Evolutionary conservation across 495 filamentous ascomycete genomes (phyloP).

Genomic region (Neurospora intermedia): DNA sequence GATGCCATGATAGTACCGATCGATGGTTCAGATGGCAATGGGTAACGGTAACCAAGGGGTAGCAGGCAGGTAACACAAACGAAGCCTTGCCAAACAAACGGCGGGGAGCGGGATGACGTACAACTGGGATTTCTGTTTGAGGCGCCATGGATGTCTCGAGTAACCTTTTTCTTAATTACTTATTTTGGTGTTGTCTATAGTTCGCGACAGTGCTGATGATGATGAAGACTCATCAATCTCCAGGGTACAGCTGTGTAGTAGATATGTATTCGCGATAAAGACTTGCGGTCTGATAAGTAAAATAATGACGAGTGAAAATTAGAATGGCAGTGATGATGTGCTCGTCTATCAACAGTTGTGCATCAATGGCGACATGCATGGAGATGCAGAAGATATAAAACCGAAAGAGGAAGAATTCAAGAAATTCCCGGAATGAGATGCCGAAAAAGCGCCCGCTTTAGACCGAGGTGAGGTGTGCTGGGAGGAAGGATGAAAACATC

Average conservation of each 20-base stretch:
- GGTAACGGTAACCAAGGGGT: neutral
- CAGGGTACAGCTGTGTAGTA: too few species aligned
- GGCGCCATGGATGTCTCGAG: conserved; percentile 25
- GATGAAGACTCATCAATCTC: too few species aligned
- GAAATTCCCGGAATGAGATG: neutral
- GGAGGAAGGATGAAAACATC: neutral
- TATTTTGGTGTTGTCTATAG: neutral
- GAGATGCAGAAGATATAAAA: neutral
- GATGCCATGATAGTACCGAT: too few species aligned
- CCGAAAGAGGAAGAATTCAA: too few species aligned
- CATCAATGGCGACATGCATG: neutral
- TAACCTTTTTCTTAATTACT: neutral
- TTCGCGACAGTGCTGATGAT: neutral
- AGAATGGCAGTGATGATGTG: neutral
- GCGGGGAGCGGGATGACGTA: conserved; percentile 5
- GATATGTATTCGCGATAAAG: neutral
- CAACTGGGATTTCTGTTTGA: conserved; percentile 32
- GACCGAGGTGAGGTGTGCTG: neutral
- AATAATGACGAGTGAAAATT: neutral
- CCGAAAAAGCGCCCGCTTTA: neutral
- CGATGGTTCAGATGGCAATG: neutral
- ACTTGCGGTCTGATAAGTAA: neutral
- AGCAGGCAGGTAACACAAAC: conserved; percentile 2
- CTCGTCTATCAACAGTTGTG: neutral
- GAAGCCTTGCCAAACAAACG: too few species aligned